phyloP scores from a whole-genome alignment of 306 rosid genomes.

The Heteromeles arbutifolia region DNA sequence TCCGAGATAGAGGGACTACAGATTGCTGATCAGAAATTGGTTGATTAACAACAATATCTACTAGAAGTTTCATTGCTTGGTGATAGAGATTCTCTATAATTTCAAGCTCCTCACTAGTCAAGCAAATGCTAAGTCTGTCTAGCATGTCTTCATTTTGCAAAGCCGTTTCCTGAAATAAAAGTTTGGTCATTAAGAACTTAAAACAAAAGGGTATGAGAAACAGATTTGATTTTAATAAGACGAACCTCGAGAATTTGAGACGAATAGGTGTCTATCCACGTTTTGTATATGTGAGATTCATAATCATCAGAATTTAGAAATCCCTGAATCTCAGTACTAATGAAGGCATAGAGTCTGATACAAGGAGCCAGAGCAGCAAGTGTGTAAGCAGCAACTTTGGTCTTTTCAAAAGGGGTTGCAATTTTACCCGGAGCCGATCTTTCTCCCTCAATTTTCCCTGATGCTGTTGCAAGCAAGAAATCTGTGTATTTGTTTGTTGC shows the following conservation, averaged over 20 bases:
- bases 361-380: slow-evolving; percentile 20
- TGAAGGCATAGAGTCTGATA: slow-evolving; percentile 5
- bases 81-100: slow-evolving; percentile 10
- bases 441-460: slow-evolving; percentile 19
- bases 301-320: slow-evolving; percentile 3
- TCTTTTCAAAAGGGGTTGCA: slow-evolving; percentile 18
- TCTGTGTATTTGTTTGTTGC: slow-evolving; percentile 5
- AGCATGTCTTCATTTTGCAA: slow-evolving; percentile 12
- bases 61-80: slow-evolving; percentile 18
- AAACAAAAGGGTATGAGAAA: background rate
- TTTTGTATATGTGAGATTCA: background rate
- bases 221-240: background rate
- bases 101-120: slow-evolving; percentile 25
- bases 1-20: slow-evolving; percentile 15
- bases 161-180: slow-evolving; percentile 12
- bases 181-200: background rate
- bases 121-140: slow-evolving; percentile 13
- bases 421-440: slow-evolving; percentile 6
- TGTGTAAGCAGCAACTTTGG: slow-evolving; percentile 20
- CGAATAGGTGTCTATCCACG: slow-evolving; percentile 8
- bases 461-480: slow-evolving; percentile 19
- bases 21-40: slow-evolving; percentile 9
- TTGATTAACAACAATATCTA: slow-evolving; percentile 8
- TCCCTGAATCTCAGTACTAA: background rate
- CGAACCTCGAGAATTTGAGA: slow-evolving; percentile 16